phyloP scores from a whole-genome alignment of 139 green algal genomes.

The Coelastrella sp. region DNA sequence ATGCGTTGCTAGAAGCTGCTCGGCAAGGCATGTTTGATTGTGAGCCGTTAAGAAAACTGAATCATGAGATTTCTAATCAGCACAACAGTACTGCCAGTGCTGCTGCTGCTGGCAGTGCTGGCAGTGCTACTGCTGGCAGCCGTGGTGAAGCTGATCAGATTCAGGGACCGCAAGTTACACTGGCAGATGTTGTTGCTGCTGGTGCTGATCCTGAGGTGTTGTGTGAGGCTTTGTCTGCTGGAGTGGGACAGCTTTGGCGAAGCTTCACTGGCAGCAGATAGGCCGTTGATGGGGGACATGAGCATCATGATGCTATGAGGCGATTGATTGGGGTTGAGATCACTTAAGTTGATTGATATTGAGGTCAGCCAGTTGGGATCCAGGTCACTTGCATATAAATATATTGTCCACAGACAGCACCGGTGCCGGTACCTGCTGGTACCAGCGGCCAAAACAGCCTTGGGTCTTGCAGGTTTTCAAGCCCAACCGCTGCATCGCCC shows the following conservation, averaged over 20 bases:
- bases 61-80: not conserved
- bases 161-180: not conserved
- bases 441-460: too few relatives aligned
- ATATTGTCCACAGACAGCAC: too few relatives aligned
- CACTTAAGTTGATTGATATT: too few relatives aligned
- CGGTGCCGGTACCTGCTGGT: too few relatives aligned
- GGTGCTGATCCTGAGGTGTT: not conserved
- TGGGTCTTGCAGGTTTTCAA: too few relatives aligned
- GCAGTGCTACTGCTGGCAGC: not conserved
- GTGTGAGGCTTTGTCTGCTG: not conserved
- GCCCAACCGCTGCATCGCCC: too few relatives aligned
- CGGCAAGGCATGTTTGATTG: not conserved
- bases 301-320: not conserved
- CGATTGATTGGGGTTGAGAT: too few relatives aligned
- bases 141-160: not conserved
- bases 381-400: too few relatives aligned
- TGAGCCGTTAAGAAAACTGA: not conserved
- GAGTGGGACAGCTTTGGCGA: not conserved
- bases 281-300: too few relatives aligned
- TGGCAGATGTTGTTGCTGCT: conserved; percentile 6
- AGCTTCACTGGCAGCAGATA: not conserved
- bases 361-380: too few relatives aligned
- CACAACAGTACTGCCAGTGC: not conserved
- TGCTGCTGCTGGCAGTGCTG: not conserved
- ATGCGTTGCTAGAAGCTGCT: not conserved